These are phyloP conservation scores for Rhodotorula sp. DNA, from an alignment of 1,284 basidiomycete species.

Conservation along the genomic window DNA sequence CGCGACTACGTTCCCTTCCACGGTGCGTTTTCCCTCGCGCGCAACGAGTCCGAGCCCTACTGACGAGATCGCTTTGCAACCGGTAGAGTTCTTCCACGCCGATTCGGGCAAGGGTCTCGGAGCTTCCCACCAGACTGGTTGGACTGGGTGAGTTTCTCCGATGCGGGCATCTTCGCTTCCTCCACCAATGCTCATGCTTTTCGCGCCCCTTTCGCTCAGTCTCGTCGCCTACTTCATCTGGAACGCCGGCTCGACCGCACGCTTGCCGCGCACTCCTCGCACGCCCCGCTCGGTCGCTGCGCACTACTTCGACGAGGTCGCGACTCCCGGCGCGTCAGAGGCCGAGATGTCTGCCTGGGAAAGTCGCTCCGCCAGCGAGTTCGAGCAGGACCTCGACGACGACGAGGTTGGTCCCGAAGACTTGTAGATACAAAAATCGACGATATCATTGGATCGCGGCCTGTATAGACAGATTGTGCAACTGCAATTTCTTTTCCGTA, in stretches of 20 bases:
- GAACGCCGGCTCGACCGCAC: constrained; percentile 46
- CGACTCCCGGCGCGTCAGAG: constrained; percentile 26
- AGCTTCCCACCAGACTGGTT: constrained; percentile 96
- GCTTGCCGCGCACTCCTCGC: constrained; percentile 51
- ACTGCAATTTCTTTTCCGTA: too few relatives aligned
- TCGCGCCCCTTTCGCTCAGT: constrained; percentile 46
- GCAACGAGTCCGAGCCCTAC: background rate
- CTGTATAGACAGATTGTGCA: too few relatives aligned
- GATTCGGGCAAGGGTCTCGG: constrained; percentile 88
- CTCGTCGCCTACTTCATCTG: constrained; percentile 84
- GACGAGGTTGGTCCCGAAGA: constrained; percentile 1
- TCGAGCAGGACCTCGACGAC: background rate
- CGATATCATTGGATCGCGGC: too few relatives aligned
- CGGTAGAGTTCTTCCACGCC: constrained; percentile 82
- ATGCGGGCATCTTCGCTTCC: background rate
- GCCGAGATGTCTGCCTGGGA: constrained; percentile 19
- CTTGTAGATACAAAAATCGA: background rate
- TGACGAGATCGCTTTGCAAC: background rate
- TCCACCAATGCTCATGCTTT: too few relatives aligned
- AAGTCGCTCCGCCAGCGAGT: constrained; percentile 2
- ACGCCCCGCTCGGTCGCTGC: constrained; percentile 82
- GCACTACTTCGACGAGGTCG: constrained; percentile 82
- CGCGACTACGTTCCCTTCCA: constrained; percentile 94
- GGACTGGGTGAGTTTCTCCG: constrained; percentile 52
- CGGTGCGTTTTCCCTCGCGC: constrained; percentile 56